Evolutionary conservation across 2,329 filamentous ascomycete genomes (phyloP), one percentile per base, ranked within the genome.

Genomic region (Monosporascus sp.): DNA sequence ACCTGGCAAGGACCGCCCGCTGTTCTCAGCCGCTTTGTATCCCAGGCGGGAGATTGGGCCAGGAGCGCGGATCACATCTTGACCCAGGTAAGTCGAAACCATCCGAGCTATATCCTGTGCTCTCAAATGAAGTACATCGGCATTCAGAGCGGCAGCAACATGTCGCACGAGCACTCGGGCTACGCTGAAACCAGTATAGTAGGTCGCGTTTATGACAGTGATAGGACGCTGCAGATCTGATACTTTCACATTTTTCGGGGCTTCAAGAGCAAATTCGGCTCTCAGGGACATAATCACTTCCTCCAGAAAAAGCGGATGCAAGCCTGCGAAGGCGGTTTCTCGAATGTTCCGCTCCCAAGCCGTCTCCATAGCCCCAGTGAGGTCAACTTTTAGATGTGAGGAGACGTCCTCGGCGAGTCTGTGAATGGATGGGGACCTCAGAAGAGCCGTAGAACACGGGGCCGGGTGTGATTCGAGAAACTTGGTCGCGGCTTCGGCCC

Each of bases 21-120:
- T 81, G 60, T 77, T 72, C 60, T 79, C 76, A 38, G 83, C 75
- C 46, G 80, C 72, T 58, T 75, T 73, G 58, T 84, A 86, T 2
- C 79, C 81, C 48, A 86, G 68, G 59, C 78, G 75, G 2, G 81
- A 78, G 11, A 81, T 68, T 20, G 73, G 67, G 1, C 80, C 78
- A 7, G 66, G 63, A 7, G 71, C 77, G 58, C 69, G 70, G 9
- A 67, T 73, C n/a, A 72, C 56, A 55, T 79, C 77, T 62, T 88
- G 84, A 5, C 86, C 87, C 9, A 92, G 70, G 61, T 91, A 90
- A 44, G 82, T 78, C 3, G 86, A 87, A 0, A 86, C 78, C 26
- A 94, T 73, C 49, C 86, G 78, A 3, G 87, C 87, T 51, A 95
- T 72, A 63, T 88, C 86, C 57, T 85, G 80, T 1, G 89, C 83